phyloP scores from a whole-genome alignment of 164 flowering plant species.

The Vitis rupestris region DNA sequence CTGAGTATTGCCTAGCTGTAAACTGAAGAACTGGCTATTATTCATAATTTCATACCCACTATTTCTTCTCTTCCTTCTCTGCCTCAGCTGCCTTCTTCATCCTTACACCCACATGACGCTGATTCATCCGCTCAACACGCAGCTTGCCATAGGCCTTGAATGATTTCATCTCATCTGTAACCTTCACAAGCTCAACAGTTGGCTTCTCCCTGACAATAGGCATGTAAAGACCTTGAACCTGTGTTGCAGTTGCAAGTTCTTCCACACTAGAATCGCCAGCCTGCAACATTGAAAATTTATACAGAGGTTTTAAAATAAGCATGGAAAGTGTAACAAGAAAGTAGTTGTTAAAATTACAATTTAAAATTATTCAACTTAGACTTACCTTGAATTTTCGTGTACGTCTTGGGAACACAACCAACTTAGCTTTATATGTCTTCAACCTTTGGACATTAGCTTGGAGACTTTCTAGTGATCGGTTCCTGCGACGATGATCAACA shows the following conservation, averaged over 20 bases:
- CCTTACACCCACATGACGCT: slow-evolving; percentile 36
- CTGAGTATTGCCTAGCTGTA: no score
- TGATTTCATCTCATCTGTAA: slow-evolving; percentile 41
- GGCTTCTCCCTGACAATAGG: slow-evolving; percentile 37
- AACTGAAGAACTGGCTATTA: no score
- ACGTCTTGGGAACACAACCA: slow-evolving; percentile 84
- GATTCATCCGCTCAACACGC: slow-evolving; percentile 29
- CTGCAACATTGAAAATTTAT: slow-evolving; percentile 10
- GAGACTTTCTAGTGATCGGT: slow-evolving; percentile 72
- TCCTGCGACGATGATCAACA: slow-evolving; percentile 74
- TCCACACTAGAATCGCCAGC: slow-evolving; percentile 48
- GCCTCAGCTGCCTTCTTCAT: slow-evolving; percentile 49
- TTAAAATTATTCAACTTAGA: no score
- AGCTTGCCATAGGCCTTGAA: slow-evolving; percentile 45
- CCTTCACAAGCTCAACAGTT: slow-evolving; percentile 39
- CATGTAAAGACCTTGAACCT: slow-evolving; percentile 34
- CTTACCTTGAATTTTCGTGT: slow-evolving; percentile 67
- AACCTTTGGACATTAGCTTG: slow-evolving; percentile 79
- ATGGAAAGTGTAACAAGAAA: background rate
- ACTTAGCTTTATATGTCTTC: slow-evolving; percentile 79
- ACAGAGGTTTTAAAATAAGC: background rate
- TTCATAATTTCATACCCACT: slow-evolving; percentile 6
- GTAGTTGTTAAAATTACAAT: background rate
- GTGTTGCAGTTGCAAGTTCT: slow-evolving; percentile 38
- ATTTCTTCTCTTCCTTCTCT: slow-evolving; percentile 48